Evolutionary conservation across 331 rosid species (phyloP).

Genomic region (Quercus lobata): DNA sequence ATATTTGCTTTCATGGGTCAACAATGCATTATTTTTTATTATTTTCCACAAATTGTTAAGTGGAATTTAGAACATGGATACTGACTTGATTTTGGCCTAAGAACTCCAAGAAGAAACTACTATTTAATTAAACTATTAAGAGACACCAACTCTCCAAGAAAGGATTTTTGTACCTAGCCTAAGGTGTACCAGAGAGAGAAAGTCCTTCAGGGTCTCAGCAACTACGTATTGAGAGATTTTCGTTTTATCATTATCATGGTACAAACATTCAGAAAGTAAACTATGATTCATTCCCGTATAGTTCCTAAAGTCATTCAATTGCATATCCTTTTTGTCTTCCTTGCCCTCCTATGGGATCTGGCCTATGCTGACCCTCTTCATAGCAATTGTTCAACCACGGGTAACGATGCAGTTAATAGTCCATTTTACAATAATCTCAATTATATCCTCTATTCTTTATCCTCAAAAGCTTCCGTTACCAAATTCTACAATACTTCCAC

Average conservation of each 20-base stretch:
- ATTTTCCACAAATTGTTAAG: no score
- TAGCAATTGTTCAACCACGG: slow-evolving; percentile 26
- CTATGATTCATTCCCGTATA: slow-evolving; percentile 7
- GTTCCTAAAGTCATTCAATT: slow-evolving; percentile 4
- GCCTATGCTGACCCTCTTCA: slow-evolving; percentile 49
- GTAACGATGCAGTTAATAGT: slow-evolving; percentile 4
- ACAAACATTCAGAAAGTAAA: not conserved
- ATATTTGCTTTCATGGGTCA: no score
- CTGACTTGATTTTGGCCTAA: not conserved
- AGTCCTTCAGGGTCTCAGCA: not conserved
- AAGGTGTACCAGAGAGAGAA: not conserved
- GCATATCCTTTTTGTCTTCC: slow-evolving; percentile 6
- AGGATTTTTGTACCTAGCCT: not conserved
- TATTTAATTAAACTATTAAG: not conserved
- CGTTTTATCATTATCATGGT: not conserved
- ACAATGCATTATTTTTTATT: no score
- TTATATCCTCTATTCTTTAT: slow-evolving; percentile 22
- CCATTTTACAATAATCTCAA: slow-evolving; percentile 32
- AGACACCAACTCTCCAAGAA: not conserved
- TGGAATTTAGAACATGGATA: no score
- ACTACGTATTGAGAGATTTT: not conserved
- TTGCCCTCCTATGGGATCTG: slow-evolving; percentile 1
- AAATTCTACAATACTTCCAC: slow-evolving; percentile 29
- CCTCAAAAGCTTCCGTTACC: slow-evolving; percentile 39
- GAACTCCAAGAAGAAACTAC: not conserved